A percentile compares a stretch with the other conserved stretches of the same genome.
These are phyloP conservation scores for Hymenoscyphus salicellus DNA, from an alignment of 2,329 filamentous ascomycete species.

Conservation along the genomic window DNA sequence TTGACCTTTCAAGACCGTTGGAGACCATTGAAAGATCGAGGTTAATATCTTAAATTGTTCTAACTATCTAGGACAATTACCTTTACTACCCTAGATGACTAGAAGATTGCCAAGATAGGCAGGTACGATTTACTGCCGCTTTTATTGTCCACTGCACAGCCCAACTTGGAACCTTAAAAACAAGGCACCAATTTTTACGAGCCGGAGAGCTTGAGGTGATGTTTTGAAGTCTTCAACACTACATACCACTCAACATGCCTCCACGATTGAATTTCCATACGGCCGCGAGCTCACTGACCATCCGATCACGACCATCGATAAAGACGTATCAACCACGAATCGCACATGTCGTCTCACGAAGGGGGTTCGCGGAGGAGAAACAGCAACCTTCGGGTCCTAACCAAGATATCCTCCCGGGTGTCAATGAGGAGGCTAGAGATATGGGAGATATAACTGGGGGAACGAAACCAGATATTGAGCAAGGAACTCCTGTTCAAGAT, in stretches of 20 bases:
- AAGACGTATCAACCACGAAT: slow-evolving; percentile 30
- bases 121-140: too few species aligned
- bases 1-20: too few species aligned
- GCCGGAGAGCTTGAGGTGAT: background rate
- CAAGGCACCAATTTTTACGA: background rate
- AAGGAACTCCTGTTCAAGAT: slow-evolving; percentile 65
- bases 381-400: slow-evolving; percentile 43
- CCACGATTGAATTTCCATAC: slow-evolving; percentile 51
- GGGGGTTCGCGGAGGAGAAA: slow-evolving; percentile 34
- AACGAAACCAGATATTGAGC: slow-evolving; percentile 58
- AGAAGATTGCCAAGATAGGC: too few species aligned
- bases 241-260: slow-evolving; percentile 45
- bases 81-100: too few species aligned
- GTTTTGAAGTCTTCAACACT: slow-evolving; percentile 8
- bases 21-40: too few species aligned
- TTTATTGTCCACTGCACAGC: too few species aligned
- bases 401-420: slow-evolving; percentile 53
- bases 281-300: slow-evolving; percentile 42
- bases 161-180: background rate
- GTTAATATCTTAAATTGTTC: too few species aligned
- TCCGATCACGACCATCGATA: slow-evolving; percentile 40
- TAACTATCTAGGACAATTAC: too few species aligned
- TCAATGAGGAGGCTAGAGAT: slow-evolving; percentile 63
- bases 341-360: slow-evolving; percentile 25
- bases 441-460: slow-evolving; percentile 56